Base-by-base conservation (phyloP, 208 protist species). In the Acanthamoeba castellanii region DNA sequence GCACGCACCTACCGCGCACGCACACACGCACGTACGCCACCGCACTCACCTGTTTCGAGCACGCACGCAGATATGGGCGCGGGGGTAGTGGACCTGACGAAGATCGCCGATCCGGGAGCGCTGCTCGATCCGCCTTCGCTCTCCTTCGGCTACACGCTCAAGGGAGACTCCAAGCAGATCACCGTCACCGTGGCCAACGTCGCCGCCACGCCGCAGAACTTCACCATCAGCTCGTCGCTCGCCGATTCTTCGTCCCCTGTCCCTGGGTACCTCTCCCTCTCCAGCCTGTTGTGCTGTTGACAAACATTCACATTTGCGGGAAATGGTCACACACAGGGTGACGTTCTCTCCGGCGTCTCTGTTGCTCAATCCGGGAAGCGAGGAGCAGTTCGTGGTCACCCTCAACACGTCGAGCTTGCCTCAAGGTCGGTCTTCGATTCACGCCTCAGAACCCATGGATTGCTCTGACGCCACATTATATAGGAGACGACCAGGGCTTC, bases 401-500 rank as follows among this genome's bases (percentile, higher is more conserved):
- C 45, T 82, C 37, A 30, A 82, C 72, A 82, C 25, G 7, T 82
- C 72, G 16, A 22, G 25, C 32, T n/a, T n/a, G n/a, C n/a, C n/a
- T n/a, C n/a, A n/a, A n/a, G n/a, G n/a, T n/a, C n/a, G n/a, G n/a
- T n/a, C n/a, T n/a, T n/a, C n/a, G n/a, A n/a, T n/a, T n/a, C n/a
- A n/a, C n/a, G n/a, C n/a, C n/a, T 22, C 66, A 34, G 66, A 74
- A 37, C 8, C 8, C 22, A 27, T n/a, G n/a, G n/a, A n/a, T n/a
- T n/a, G n/a, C n/a, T n/a, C n/a, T n/a, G n/a, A n/a, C n/a, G n/a
- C n/a, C n/a, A n/a, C n/a, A n/a, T n/a, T n/a, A n/a, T n/a, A n/a
- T n/a, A n/a, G n/a, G n/a, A 30, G 76, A 84, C 37, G 27, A 32
- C 76, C 76, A 84, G 76, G 76, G 76, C 5, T 84, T 84, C 42